Base-by-base conservation (phyloP, 257 asterid species). In the Lantana camara region DNA sequence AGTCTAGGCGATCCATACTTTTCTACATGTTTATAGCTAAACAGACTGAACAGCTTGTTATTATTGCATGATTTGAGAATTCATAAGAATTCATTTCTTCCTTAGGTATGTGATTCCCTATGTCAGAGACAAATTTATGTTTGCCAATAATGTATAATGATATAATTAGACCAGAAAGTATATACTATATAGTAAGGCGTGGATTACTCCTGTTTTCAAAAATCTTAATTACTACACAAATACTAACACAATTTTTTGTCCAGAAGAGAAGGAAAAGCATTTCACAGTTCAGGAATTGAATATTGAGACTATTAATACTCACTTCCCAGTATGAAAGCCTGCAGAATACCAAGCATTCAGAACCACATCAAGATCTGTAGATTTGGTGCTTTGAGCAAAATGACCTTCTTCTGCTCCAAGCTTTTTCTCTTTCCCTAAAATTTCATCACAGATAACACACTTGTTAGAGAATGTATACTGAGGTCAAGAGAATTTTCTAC, bases 321-420 rank as follows among this genome's bases (percentile, higher is more conserved):
- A 91, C 97, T 88, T 91, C 64, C 95, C 97, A 24, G 97, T 88
- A 72, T 79, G 71, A 74, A 82, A 76, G 30, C 96, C 96, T 3
- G 96, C 96, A 34, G 83, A 70, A 53, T 80, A 88, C 93, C 96
- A 91, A 60, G 97, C 95, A 67, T 76, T 83, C 64, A 88, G 72
- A 60, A 87, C 85, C 59, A 52, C 84, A 27, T 68, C 47, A 76
- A 91, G 82, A 76, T 85, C 93, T 27, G 93, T 83, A 21, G 80
- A 23, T 56, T 75, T 70, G n/a, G 67, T 57, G 74, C 63, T 73
- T 72, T 78, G 71, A 45, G 62, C 59, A 51, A 19, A 44, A 57
- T 52, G 75, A 35, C 53, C 71, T 14, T 9, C 37, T 50, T 40
- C 71, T 22, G 23, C 45, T 63, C 62, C 75, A 12, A 40, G 15